Evolutionary conservation across 805 yeast species (phyloP), one percentile per base, ranked within the genome.

Genomic region (Saccharomycopsis fodiens): DNA sequence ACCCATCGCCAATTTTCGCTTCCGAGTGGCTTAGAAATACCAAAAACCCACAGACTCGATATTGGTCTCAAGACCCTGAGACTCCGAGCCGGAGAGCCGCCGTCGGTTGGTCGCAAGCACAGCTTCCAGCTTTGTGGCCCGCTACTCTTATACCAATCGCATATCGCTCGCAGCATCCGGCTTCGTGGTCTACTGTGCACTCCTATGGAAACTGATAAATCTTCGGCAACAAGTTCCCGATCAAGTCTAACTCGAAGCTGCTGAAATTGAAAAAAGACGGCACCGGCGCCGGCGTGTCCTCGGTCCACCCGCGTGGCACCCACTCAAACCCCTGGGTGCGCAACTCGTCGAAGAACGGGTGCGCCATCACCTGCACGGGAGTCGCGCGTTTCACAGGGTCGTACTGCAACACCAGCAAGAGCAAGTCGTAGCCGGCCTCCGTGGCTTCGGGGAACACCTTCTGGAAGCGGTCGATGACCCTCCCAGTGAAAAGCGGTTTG

Each of bases 341-440:
- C 55, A 91, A 72, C 59, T 89, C 95, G 61, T 86, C 83, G 61
- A 91, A 91, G 63, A 87, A 93, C 21, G 83, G 82, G 67, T 91
- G 96, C 5, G 89, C 78, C 72, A 93, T 67, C 6, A 91, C 87
- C 55, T 82, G 74, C 59, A 82, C 75, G 42, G 97, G 91, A 39
- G 83, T 73, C 49, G 86, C 74, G 62, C 99, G 78, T 46, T 70
- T 66, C 43, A 81, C 84, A 13, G 99, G 99, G 52, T 88, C 93
- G 65, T 93, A 93, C 41, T 87, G 95, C 52, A 93, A 74, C 39
- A 93, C 78, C 48, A 75, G 74, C 70, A 83, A 73, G 57, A 93
- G 69, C 54, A 93, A 72, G 62, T 91, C 96, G 49, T 93, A 74
- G 21, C 95, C 97, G 50, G 80, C 85, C 1, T 82, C 79, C 15